Evolutionary conservation across 352 stramenopile species (phyloP), one percentile per base, ranked within the genome.

Genomic region (Pythium phragmitis): DNA sequence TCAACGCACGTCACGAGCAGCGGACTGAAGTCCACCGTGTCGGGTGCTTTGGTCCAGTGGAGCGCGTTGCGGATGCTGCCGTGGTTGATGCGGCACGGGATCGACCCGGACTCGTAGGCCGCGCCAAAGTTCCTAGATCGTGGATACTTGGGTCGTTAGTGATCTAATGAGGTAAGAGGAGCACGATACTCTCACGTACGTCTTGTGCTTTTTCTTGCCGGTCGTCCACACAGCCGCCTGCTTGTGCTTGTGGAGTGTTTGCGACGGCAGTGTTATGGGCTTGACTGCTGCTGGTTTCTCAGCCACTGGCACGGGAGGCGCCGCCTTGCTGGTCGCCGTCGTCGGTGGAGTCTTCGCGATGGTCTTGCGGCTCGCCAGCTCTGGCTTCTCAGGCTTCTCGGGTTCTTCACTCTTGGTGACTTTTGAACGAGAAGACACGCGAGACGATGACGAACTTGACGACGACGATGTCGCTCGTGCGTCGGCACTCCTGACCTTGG

Each of bases 51-150:
- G 17, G 74, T 92, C 83, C 83, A 92, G 23, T 91, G 80, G n/a
- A 92, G 28, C 0, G 73, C 57, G 51, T 91, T 86, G 59, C 85
- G 82, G 66, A 92, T 92, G 52, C 81, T 73, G 13, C 83, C 83
- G 56, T 92, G 83, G 63, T 92, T 90, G 56, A 92, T 92, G 46
- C 83, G 81, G 52, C 81, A 92, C 26, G 83, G 83, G 54, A 92
- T 89, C 2, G 70, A 89, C 8, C 80, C 84, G 2, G 78, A 70
- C 43, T 88, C 78, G 51, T 90, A 92, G 3, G 84, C 75, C 2
- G 72, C 79, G 0, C 80, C 82, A 57, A 92, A 91, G 50, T 87
- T 91, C 2, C 83, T 92, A 58, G 26, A 30, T 30, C 26, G 43
- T 43, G 16, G 16, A 41, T 26, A 13, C 33, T 21, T 28, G 13